Percentiles rank a stretch among this genome's conserved stretches.
Evolutionary conservation across 73 alveolate species (phyloP).

Genomic region (Paramecium sexaurelia): DNA sequence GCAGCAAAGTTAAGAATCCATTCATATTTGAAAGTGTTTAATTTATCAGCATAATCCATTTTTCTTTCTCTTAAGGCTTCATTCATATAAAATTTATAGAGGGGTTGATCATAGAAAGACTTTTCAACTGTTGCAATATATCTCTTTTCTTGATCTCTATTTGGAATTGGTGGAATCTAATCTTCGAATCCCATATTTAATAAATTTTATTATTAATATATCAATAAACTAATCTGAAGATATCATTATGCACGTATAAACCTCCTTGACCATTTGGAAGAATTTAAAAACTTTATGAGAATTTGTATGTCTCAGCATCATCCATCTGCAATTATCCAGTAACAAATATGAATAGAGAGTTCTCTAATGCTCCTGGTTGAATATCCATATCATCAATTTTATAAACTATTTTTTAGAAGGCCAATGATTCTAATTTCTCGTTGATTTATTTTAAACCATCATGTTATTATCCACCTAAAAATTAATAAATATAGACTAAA

Average conservation of each 20-base stretch:
- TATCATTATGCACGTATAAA: conserved; percentile 53
- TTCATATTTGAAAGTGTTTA: neutral
- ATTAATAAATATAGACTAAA: neutral
- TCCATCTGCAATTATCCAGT: conserved; percentile 44
- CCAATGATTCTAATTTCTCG: conserved; percentile 47
- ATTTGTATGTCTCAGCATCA: conserved; percentile 54
- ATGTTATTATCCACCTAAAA: conserved; percentile 40
- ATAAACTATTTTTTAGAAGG: conserved; percentile 36
- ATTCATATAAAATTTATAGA: conserved; percentile 53
- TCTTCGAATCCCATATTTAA: conserved; percentile 59
- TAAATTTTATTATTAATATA: neutral
- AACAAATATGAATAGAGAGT: conserved; percentile 28
- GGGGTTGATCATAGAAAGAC: conserved; percentile 28
- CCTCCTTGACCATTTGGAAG: conserved; percentile 61
- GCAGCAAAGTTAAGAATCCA: conserved; percentile 17
- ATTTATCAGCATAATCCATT: conserved; percentile 49
- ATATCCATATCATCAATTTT: conserved; percentile 45
- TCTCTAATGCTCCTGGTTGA: conserved; percentile 23
- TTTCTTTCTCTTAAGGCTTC: conserved; percentile 54
- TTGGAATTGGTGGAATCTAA: conserved; percentile 23
- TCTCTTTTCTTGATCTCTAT: conserved; percentile 34
- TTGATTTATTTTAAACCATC: conserved; percentile 15
- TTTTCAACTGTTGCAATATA: conserved; percentile 18
- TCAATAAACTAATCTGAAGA: conserved; percentile 59
- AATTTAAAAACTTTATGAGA: conserved; percentile 29